Evolutionary conservation across 139 green algal genomes (phyloP).

Genomic region (Chlorella sp.): DNA sequence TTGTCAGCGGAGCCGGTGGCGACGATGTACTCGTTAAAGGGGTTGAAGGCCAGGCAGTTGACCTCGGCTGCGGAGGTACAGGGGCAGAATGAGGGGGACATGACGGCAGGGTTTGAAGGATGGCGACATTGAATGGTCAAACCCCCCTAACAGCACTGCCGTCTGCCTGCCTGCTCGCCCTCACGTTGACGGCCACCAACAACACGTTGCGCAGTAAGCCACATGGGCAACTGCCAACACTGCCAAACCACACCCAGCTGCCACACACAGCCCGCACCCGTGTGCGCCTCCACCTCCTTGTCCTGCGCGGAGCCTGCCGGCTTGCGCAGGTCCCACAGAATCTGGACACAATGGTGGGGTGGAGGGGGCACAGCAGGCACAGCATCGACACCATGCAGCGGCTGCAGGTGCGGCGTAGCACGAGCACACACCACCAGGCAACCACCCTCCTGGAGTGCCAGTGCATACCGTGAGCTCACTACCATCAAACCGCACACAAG

Average conservation of each 20-base stretch:
- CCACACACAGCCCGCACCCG: neutral
- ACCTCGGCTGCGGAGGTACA: conserved; percentile 80
- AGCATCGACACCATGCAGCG: too few relatives aligned
- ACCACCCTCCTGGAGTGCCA: too few relatives aligned
- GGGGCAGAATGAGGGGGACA: too few relatives aligned
- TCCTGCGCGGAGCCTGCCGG: conserved; percentile 24
- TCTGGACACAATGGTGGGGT: conserved; percentile 46
- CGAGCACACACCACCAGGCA: too few relatives aligned
- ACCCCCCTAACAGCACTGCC: too few relatives aligned
- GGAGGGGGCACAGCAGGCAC: neutral
- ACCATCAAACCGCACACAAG: too few relatives aligned
- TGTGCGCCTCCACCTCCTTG: conserved; percentile 28
- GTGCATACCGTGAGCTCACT: too few relatives aligned
- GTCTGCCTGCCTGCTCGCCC: neutral
- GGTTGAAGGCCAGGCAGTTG: conserved; percentile 99
- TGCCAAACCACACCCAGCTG: neutral
- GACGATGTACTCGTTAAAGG: conserved; percentile 95
- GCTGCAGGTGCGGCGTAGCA: too few relatives aligned
- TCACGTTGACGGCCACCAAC: neutral
- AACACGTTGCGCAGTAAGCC: too few relatives aligned
- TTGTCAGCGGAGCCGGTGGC: conserved; percentile 97
- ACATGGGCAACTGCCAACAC: too few relatives aligned
- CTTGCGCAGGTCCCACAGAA: conserved; percentile 95
- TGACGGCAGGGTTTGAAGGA: neutral
- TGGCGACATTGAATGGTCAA: too few relatives aligned